Evolutionary conservation across 2,329 filamentous ascomycete genomes (phyloP), one percentile per base, ranked within the genome.

Genomic region (Ascochyta pisi): DNA sequence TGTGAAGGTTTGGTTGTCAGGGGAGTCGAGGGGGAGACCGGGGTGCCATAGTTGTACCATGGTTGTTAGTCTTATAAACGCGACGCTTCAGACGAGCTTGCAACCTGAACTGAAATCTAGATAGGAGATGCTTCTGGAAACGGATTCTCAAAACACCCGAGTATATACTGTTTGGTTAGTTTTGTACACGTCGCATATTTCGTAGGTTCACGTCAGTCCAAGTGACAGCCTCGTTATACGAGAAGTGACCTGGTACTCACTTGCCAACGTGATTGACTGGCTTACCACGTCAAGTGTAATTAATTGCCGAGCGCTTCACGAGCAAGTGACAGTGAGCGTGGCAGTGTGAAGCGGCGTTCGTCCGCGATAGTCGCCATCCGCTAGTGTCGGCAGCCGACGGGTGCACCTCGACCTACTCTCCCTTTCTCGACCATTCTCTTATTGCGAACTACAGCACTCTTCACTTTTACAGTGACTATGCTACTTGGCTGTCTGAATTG

Each of bases 291-390:
- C 27, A 15, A 37, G 41, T n/a, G 19, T 22, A 40, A 16, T 16
- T 38, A 19, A 19, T 27, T n/a, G 24, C 31, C 34, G 6, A n/a
- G 19, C 16, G 22, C 23, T 15, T 34, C 31, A 31, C 2, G 8
- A 19, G n/a, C n/a, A 35, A 6, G n/a, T 4, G 34, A 27, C 27
- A 47, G 42, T 10, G 26, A 15, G 26, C n/a, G 34, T 10, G 19
- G 38, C 44, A 19, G 33, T 38, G 33, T 31, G 29, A 37, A 37
- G 41, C 50, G 52, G 46, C 45, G 40, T 42, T 55, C 45, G 53
- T 50, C 46, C 41, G 41, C 22, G 47, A 37, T 46, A 45, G 23
- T 10, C 29, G 35, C 38, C 40, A 50, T n/a, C 46, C 34, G 41
- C 27, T 50, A 50, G 47, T 31, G 29, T 46, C 46, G 53, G 53